Evolutionary conservation across 176 grass and related monocot species (phyloP).

Genomic region (Stipa capillata): DNA sequence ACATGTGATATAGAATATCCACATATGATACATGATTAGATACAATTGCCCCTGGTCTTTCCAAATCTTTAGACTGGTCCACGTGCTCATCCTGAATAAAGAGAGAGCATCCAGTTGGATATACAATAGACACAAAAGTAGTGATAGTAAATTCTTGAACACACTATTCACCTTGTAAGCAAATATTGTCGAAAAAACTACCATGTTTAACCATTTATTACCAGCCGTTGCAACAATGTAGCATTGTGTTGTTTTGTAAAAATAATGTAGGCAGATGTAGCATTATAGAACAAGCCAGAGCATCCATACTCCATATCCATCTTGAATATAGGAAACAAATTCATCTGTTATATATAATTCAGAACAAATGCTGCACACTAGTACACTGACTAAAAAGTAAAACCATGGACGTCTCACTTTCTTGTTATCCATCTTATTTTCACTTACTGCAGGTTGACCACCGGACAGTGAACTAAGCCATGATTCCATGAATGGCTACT

Average conservation of each 20-base stretch:
- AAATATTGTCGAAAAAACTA: background rate
- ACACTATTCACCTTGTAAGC: background rate
- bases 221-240: background rate
- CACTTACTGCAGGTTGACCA: background rate
- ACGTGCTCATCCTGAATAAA: slow-evolving; percentile 30
- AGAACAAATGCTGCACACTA: background rate
- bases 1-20: slow-evolving; percentile 99
- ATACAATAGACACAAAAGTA: background rate
- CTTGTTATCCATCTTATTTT: background rate
- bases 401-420: background rate
- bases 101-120: slow-evolving; percentile 1
- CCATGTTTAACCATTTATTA: background rate
- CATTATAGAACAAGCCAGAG: background rate
- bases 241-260: background rate
- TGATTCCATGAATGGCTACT: no score
- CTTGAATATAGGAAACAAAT: slow-evolving; percentile 4
- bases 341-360: background rate
- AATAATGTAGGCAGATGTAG: background rate
- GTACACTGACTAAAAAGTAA: background rate
- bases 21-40: slow-evolving; percentile 94
- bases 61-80: slow-evolving; percentile 39
- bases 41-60: slow-evolving; percentile 66
- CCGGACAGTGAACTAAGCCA: background rate
- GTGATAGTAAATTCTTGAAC: background rate
- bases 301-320: background rate